phyloP scores from a whole-genome alignment of 2,329 filamentous ascomycete genomes.

The Berkeleyomyces basicola region DNA sequence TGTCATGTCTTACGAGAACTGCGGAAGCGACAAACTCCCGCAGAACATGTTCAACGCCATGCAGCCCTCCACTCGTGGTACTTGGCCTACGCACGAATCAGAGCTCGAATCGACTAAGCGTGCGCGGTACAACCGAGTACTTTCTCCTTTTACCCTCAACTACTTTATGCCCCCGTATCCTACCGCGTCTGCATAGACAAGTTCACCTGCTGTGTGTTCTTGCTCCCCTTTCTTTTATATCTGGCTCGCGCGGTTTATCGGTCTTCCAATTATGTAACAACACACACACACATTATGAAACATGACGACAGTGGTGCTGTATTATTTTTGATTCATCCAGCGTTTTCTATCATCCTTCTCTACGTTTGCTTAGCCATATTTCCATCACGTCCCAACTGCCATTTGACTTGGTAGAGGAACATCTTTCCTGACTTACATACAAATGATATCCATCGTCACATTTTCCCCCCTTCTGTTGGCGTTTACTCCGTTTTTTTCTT shows the following conservation, averaged over 20 bases:
- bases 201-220: not conserved
- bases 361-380: not conserved
- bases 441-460: not conserved
- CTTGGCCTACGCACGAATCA: conserved; percentile 22
- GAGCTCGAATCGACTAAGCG: not conserved
- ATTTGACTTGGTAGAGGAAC: not conserved
- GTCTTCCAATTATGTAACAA: not conserved
- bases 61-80: conserved; percentile 15
- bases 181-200: not conserved
- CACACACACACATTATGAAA: not conserved
- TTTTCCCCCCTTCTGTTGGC: not conserved
- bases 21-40: conserved; percentile 40
- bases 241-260: not conserved
- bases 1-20: conserved; percentile 20
- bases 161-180: not conserved
- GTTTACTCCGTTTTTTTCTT: not conserved
- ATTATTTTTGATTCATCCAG: not conserved
- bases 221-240: not conserved
- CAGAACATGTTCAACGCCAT: conserved; percentile 34
- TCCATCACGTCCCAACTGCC: not conserved
- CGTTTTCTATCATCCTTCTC: not conserved
- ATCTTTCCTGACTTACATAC: not conserved
- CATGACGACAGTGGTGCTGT: not conserved
- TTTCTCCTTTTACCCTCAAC: not conserved
- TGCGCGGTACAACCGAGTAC: not conserved